Evolutionary conservation across 2,329 filamentous ascomycete species (phyloP), one percentile per base, ranked within the genome.

Genomic region (Zasmidium citrigriseum): DNA sequence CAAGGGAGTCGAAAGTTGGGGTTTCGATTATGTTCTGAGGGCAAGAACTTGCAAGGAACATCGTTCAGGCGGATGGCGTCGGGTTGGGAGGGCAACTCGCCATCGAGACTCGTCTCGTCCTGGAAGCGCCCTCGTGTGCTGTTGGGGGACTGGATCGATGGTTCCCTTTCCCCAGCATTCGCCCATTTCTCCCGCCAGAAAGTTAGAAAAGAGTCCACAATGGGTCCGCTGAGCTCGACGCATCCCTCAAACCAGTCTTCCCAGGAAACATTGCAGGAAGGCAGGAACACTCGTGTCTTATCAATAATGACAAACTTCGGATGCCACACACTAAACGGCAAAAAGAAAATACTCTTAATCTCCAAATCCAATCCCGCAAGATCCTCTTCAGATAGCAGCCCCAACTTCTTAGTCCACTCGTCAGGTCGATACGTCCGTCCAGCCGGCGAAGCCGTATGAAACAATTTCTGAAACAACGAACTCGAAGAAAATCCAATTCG

Each of bases 231-330:
- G 11, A 93, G 74, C 55, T 86, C 84, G 2, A 93, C 76, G 56
- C 87, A 90, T 0, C 88, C 89, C 72, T 96, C 91, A 23, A 93
- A 87, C 91, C 91, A 96, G n/a, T 85, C 75, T 73, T 95, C 91
- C 89, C 89, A 95, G 68, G 89, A 92, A 3, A 96, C 85, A 66
- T 96, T 96, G 73, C 89, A 93, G 66, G 88, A 91, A 0, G 90
- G 90, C 10, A 95, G 73, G 67, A 88, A 87, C 0, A 88, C 88
- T 2, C 76, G 80, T 27, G 78, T 72, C 0, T 87, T 82, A 70
- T 96, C 91, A 1, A 93, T 73, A 14, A 95, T 80, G 38, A 93
- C 80, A 65, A 90, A 93, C 68, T 96, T 96, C 0, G 90, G 88
- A 70, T 96, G 91, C 86, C 95, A 89, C n/a, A 96, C 88, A 67